A percentile compares a stretch with the other conserved stretches of the same genome.
Conservation (phyloP, 2,329 filamentous ascomycete genomes). For the Simplicillium aogashimaense region DNA sequence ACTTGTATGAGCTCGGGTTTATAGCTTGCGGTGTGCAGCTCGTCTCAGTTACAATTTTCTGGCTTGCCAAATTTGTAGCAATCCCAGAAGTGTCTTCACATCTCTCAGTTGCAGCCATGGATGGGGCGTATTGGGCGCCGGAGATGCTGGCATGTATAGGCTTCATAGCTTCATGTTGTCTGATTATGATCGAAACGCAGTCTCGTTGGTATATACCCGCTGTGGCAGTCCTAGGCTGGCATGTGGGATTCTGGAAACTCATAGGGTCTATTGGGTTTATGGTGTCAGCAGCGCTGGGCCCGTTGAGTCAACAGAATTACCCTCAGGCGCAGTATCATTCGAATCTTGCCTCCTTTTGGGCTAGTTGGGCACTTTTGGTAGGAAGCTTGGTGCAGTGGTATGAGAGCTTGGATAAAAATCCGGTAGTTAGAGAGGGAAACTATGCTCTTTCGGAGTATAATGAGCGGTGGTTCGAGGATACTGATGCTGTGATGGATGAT, state of each 20-base stretch:
- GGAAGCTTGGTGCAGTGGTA: conserved; percentile 15
- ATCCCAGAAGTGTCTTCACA: conserved; percentile 48
- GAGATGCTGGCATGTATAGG: conserved; percentile 53
- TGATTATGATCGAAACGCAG: conserved; percentile 62
- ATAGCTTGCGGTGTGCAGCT: conserved; percentile 48
- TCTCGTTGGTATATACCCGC: conserved; percentile 52
- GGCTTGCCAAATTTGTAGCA: conserved; percentile 21
- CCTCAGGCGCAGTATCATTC: conserved; percentile 31
- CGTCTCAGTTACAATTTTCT: conserved; percentile 52
- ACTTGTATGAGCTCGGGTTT: conserved; percentile 49
- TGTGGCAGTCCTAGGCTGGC: conserved; percentile 49
- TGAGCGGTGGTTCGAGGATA: too few species aligned
- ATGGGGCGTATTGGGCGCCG: conserved; percentile 49
- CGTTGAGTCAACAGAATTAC: conserved; percentile 34
- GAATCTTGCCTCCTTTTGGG: conserved; percentile 33
- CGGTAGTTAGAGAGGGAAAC: conserved; percentile 6
- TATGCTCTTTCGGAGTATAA: too few species aligned
- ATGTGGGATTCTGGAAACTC: conserved; percentile 57
- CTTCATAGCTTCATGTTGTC: conserved; percentile 46
- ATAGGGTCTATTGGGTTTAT: conserved; percentile 48
- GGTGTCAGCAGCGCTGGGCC: conserved; percentile 50
- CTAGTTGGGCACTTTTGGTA: conserved; percentile 29
- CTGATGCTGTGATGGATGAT: too few species aligned
- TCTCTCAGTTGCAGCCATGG: conserved; percentile 32
- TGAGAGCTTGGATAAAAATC: conserved; percentile 15